Conservation (phyloP, 2,329 filamentous ascomycete genomes). For the Sporothrix pseudoabietina region DNA sequence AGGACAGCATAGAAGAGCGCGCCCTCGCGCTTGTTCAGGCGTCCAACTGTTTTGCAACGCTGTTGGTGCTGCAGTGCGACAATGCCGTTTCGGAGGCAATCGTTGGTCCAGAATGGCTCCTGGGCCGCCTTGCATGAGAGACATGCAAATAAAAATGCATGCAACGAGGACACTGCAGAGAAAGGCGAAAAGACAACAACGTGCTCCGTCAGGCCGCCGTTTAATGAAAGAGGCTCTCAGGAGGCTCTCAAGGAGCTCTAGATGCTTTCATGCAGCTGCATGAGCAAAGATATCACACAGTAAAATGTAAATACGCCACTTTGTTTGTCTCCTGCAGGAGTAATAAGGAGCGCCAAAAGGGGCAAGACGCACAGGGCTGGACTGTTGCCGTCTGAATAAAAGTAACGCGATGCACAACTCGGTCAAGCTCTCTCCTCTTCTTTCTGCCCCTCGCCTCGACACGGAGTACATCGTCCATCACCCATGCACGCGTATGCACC, state of each 20-base stretch:
- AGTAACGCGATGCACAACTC: neutral
- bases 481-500: neutral
- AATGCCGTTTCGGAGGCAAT: neutral
- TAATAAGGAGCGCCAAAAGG: neutral
- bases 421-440: neutral
- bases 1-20: neutral
- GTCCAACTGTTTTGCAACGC: neutral
- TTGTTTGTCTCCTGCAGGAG: neutral
- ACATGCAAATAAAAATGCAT: neutral
- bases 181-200: neutral
- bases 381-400: neutral
- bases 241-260: neutral
- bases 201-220: neutral
- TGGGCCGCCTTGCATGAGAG: constrained; percentile 13
- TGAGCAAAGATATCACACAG: too few relatives aligned
- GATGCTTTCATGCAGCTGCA: neutral
- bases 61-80: constrained; percentile 8
- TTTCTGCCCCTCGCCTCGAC: neutral
- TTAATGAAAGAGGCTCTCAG: neutral
- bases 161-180: neutral
- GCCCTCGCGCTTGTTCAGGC: constrained; percentile 20
- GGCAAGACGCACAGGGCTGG: constrained; percentile 1
- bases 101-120: constrained; percentile 14
- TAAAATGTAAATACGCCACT: neutral
- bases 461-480: constrained; percentile 2